Conservation (phyloP, 2,329 filamentous ascomycete genomes). For the Hymenoscyphus repandus region DNA sequence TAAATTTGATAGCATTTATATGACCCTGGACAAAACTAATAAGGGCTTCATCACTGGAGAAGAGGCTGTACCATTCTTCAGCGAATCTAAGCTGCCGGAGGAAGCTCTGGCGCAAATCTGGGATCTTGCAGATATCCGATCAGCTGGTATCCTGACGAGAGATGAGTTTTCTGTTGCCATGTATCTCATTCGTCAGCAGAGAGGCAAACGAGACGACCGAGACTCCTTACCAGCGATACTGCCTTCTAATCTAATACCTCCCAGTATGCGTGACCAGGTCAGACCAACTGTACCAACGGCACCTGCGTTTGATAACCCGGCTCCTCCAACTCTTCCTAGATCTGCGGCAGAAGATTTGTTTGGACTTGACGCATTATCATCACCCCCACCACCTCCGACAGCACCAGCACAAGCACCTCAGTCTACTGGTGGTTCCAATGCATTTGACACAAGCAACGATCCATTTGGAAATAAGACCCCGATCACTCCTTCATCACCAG, state of each 20-base stretch:
- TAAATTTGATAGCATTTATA: conserved; percentile 83
- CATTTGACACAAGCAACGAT: conserved; percentile 45
- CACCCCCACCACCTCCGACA: conserved; percentile 29
- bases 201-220: conserved; percentile 60
- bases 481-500: conserved; percentile 26
- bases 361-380: conserved; percentile 72
- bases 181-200: conserved; percentile 90
- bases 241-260: conserved; percentile 77
- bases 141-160: conserved; percentile 74
- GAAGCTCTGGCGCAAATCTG: conserved; percentile 90
- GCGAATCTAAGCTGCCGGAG: conserved; percentile 83
- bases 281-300: conserved; percentile 42
- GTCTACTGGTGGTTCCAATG: conserved; percentile 68
- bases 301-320: conserved; percentile 35
- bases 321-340: conserved; percentile 49
- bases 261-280: conserved; percentile 67
- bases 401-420: conserved; percentile 53
- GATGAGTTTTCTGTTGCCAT: conserved; percentile 97
- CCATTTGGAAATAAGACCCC: conserved; percentile 36
- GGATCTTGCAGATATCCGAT: conserved; percentile 93
- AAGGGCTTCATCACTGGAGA: conserved; percentile 87
- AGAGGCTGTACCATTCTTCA: conserved; percentile 90
- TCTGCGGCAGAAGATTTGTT: conserved; percentile 93
- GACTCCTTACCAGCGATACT: conserved; percentile 67
- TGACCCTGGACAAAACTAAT: conserved; percentile 72